These are phyloP conservation scores for Ogataea sp. DNA, from an alignment of 805 yeast species.

Conservation along the genomic window DNA sequence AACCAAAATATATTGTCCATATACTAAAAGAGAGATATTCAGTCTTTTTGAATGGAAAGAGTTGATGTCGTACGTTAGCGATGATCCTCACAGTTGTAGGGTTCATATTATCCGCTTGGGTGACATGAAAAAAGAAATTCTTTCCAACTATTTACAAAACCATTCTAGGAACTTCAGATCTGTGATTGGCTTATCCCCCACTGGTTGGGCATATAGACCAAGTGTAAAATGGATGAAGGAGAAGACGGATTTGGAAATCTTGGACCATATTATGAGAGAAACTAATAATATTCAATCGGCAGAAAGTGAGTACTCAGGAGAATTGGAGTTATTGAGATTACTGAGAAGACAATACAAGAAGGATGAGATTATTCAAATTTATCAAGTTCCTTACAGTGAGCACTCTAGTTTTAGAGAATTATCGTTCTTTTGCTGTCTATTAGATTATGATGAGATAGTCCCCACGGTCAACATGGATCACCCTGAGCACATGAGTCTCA, in stretches of 20 bases:
- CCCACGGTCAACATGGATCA: constrained; percentile 65
- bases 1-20: constrained; percentile 48
- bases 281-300: neutral
- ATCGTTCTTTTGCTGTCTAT: constrained; percentile 47
- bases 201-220: constrained; percentile 75
- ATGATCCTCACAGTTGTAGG: constrained; percentile 37
- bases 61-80: constrained; percentile 31
- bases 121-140: constrained; percentile 36
- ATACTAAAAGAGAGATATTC: constrained; percentile 38
- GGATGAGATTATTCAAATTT: constrained; percentile 34
- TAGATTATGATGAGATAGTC: constrained; percentile 46
- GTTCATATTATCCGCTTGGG: constrained; percentile 73
- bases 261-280: constrained; percentile 5
- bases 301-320: neutral
- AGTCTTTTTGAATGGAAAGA: constrained; percentile 36
- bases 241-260: constrained; percentile 3
- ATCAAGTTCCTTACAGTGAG: constrained; percentile 78
- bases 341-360: constrained; percentile 25
- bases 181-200: constrained; percentile 72
- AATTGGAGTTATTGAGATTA: neutral
- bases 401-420: constrained; percentile 87
- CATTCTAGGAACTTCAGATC: constrained; percentile 42
- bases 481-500: neutral
- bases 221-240: constrained; percentile 11
- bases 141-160: constrained; percentile 42